Base-by-base conservation (phyloP, 2,329 filamentous ascomycete species). In the Calonectria pteridis region DNA sequence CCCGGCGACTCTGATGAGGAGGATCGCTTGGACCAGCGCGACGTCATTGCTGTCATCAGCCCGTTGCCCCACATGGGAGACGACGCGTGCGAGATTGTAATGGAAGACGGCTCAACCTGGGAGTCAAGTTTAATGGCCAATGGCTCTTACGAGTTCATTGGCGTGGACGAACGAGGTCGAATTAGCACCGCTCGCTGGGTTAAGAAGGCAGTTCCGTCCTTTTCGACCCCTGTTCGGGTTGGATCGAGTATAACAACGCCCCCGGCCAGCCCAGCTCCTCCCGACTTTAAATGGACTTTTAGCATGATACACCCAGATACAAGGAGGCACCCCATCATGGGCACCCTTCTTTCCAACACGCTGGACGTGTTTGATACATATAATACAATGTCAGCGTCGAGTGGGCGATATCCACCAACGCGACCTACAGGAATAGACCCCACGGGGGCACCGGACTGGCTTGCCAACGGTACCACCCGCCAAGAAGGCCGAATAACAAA, bases 261-360 rank as follows among this genome's bases (percentile, higher is more conserved):
- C 4, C 75, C 82, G 4, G 77, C 74, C 9, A 80, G 77, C 50
- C 78, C 78, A 16, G 59, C 79, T 0, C 76, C 83, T 3, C 74
- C 80, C 1, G 89, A 91, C 59, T 86, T 84, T 71, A 92, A 91
- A 81, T 96, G 93, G 85, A 94, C 91, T 11, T 96, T 96, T 82
- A 95, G 93, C 84, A 91, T 95, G 75, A 92, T 96, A 78, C 91
- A 94, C 77, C 91, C 93, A 0, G 89, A 89, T 59, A 91, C 90
- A 11, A 88, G 93, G 40, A 91, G 93, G 16, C 94, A 96, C 80
- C 94, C 94, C 6, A 91, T 96, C 79, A 89, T 96, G 84, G 94
- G 93, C 0, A 91, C 89, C 2, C 87, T 96, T 55, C 92, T 90
- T 4, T 88, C 88, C 16, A 87, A 88, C 6, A 90, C 88, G 16